These are phyloP conservation scores for Euphorbia celastroides DNA, from an alignment of 441 rosid species.

Conservation along the genomic window DNA sequence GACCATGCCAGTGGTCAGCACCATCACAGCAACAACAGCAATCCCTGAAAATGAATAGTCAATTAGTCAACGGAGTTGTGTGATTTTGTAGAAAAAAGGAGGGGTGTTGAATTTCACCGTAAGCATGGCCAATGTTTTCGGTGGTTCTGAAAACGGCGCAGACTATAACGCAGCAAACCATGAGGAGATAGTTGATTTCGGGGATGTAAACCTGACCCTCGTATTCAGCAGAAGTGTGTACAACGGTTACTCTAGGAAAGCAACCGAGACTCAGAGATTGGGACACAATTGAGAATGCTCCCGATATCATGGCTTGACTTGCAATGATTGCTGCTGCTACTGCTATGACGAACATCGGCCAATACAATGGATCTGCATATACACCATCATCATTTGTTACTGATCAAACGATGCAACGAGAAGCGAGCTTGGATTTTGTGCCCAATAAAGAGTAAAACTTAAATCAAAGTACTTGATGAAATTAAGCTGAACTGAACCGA, in stretches of 20 bases:
- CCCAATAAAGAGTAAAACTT: too few species aligned
- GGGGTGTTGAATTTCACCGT: too few species aligned
- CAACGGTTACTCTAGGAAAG: conserved; percentile 50
- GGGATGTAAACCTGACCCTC: conserved; percentile 56
- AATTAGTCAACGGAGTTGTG: too few species aligned
- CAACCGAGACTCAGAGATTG: conserved; percentile 56
- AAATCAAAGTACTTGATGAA: too few species aligned
- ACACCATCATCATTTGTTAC: too few species aligned
- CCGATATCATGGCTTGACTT: conserved; percentile 59
- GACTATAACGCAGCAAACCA: conserved; percentile 43
- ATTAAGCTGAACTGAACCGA: too few species aligned
- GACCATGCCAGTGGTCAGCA: conserved; percentile 42
- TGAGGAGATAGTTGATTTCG: conserved; percentile 48
- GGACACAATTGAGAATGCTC: conserved; percentile 49
- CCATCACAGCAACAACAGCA: conserved; percentile 56
- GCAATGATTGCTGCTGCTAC: conserved; percentile 45
- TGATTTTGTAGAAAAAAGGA: too few species aligned
- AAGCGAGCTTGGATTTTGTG: too few species aligned
- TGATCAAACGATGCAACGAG: too few species aligned
- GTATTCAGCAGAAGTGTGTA: conserved; percentile 41
- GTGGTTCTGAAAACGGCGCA: conserved; percentile 42
- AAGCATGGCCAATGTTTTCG: conserved; percentile 46
- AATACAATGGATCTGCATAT: conserved; percentile 32
- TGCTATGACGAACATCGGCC: conserved; percentile 53
- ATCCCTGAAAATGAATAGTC: conserved; percentile 34